Evolutionary conservation across 2,329 filamentous ascomycete genomes (phyloP).

Genomic region (Xylaria sp.): DNA sequence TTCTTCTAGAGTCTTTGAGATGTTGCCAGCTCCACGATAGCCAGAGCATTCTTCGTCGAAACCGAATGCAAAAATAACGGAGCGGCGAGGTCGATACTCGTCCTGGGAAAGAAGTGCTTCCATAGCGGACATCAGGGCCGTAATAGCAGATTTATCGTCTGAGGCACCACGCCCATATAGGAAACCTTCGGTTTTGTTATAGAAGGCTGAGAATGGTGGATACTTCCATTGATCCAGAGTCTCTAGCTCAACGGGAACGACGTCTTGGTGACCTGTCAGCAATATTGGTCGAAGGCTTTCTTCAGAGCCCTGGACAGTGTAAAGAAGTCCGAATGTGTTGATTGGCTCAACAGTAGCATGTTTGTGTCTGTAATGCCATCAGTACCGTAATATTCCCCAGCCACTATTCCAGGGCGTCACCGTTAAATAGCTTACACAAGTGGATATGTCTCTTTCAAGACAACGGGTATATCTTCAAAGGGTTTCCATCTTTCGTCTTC

Average conservation of each 20-base stretch:
- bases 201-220: conserved; percentile 9
- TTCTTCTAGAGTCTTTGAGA: conserved; percentile 17
- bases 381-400: background rate
- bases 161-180: conserved; percentile 25
- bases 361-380: conserved; percentile 8
- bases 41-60: conserved; percentile 29
- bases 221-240: conserved; percentile 20
- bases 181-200: conserved; percentile 6
- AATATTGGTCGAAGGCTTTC: conserved; percentile 10
- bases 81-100: conserved; percentile 15
- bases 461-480: background rate
- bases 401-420: background rate
- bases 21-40: conserved; percentile 18
- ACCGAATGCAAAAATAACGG: conserved; percentile 23
- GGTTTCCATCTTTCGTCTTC: conserved; percentile 24
- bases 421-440: conserved; percentile 8
- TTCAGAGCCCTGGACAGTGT: conserved; percentile 11
- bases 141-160: conserved; percentile 19
- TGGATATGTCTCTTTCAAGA: conserved; percentile 12
- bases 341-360: conserved; percentile 1
- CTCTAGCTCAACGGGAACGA: conserved; percentile 16
- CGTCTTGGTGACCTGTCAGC: conserved; percentile 23
- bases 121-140: conserved; percentile 22
- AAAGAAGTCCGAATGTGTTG: conserved; percentile 22
- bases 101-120: conserved; percentile 23